Percentiles rank a stretch among this genome's conserved stretches.
phyloP scores from a whole-genome alignment of 345 rosid species.

The Boechera divaricarpa region DNA sequence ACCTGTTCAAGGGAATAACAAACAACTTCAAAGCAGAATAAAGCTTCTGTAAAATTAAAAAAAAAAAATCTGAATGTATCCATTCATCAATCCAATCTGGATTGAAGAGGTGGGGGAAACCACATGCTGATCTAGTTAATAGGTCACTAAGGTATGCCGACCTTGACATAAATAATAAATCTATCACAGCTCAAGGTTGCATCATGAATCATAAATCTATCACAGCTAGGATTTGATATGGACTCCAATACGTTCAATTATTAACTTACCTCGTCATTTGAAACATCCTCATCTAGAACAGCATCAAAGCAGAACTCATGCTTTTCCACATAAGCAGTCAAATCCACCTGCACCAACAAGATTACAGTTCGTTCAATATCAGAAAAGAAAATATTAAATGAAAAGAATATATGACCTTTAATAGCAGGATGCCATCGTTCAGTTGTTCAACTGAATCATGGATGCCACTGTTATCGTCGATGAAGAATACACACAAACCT shows the following conservation, averaged over 20 bases:
- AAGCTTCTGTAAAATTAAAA: slow-evolving; percentile 9
- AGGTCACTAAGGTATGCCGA: slow-evolving; percentile 13
- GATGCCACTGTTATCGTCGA: slow-evolving; percentile 39
- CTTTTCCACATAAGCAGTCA: slow-evolving; percentile 97
- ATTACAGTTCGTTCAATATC: slow-evolving; percentile 16
- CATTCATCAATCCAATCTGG: slow-evolving; percentile 25
- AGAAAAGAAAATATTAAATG: slow-evolving; percentile 22
- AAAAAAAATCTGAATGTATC: background rate
- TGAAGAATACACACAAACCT: slow-evolving; percentile 60
- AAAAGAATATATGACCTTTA: slow-evolving; percentile 30
- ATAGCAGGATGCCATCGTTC: slow-evolving; percentile 42
- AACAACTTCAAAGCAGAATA: slow-evolving; percentile 14
- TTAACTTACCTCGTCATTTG: slow-evolving; percentile 80
- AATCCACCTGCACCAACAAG: slow-evolving; percentile 78
- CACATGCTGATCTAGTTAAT: slow-evolving; percentile 17
- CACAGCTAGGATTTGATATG: background rate
- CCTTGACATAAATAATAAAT: slow-evolving; percentile 16
- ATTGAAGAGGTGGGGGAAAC: background rate
- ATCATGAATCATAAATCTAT: slow-evolving; percentile 1
- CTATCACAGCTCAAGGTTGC: slow-evolving; percentile 22
- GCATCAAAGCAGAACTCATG: slow-evolving; percentile 99
- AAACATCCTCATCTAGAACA: slow-evolving; percentile 78
- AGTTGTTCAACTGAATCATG: slow-evolving; percentile 42
- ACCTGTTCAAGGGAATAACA: slow-evolving; percentile 56
- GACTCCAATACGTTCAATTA: background rate